Conservation (phyloP, 2,329 filamentous ascomycete species). For the Pseudopithomyces maydicus region DNA sequence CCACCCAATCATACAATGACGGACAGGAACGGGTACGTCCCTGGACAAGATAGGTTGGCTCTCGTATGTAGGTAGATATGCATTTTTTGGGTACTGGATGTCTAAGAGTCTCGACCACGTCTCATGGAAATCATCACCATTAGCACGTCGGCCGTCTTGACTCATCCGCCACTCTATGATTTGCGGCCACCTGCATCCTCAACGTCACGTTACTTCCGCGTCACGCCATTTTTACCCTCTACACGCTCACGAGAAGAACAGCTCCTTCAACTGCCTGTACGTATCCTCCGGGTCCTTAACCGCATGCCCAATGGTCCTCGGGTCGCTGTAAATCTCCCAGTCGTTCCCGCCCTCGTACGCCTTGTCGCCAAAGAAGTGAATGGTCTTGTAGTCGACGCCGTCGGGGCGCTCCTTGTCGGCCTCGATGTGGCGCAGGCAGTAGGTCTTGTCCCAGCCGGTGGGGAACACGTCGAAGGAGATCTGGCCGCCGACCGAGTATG, state of each 20-base stretch:
- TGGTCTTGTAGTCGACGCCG: constrained; percentile 78
- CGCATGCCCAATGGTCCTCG: constrained; percentile 81
- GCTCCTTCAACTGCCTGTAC: constrained; percentile 75
- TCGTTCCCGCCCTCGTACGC: constrained; percentile 90
- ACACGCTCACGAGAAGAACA: constrained; percentile 59
- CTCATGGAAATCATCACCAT: not conserved
- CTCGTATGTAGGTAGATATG: not conserved
- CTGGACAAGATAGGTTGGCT: too few species aligned
- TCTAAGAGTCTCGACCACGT: not conserved
- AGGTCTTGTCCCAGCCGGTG: constrained; percentile 97
- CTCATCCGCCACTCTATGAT: not conserved
- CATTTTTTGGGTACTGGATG: not conserved
- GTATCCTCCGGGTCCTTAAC: constrained; percentile 86
- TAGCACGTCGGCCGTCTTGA: not conserved
- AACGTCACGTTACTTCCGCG: too few species aligned
- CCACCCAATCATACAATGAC: too few species aligned
- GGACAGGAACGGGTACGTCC: too few species aligned
- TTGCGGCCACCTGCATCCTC: too few species aligned
- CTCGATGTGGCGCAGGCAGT: constrained; percentile 88
- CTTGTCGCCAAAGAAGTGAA: constrained; percentile 99
- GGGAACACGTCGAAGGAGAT: constrained; percentile 99
- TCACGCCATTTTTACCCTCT: not conserved
- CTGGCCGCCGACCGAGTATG: constrained; percentile 94
- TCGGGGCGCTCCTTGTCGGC: constrained; percentile 69
- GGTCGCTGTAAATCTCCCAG: constrained; percentile 87